These are phyloP conservation scores for Helicocarpus griseus DNA, from an alignment of 2,329 filamentous ascomycete genomes.

Conservation along the genomic window DNA sequence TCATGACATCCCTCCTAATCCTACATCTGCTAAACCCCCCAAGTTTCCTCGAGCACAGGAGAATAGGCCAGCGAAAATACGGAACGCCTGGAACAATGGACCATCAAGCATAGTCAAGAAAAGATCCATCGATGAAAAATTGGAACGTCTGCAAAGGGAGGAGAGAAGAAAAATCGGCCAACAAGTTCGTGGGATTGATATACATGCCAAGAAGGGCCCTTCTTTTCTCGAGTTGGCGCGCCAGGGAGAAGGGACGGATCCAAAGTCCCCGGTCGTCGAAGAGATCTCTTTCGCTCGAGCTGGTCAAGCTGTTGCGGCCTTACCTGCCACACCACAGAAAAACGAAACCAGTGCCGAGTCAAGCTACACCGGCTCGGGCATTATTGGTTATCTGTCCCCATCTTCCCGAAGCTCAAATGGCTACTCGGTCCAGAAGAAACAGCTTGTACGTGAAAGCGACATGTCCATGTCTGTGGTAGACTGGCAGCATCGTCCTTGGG, in stretches of 20 bases:
- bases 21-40: neutral
- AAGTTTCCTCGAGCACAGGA: neutral
- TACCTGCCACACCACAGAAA: neutral
- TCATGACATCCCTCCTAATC: neutral
- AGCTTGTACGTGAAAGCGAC: neutral
- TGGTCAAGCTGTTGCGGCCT: neutral
- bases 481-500: slow-evolving; percentile 21
- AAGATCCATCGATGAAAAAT: slow-evolving; percentile 8
- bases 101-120: neutral
- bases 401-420: neutral
- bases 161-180: slow-evolving; percentile 9
- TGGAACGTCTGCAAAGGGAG: slow-evolving; percentile 14
- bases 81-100: neutral
- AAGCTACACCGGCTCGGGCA: neutral
- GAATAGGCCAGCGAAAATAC: neutral
- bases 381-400: neutral
- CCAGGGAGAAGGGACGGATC: slow-evolving; percentile 21
- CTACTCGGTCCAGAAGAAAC: neutral
- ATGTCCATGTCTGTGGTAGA: slow-evolving; percentile 8
- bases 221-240: slow-evolving; percentile 5
- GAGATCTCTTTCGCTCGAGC: slow-evolving; percentile 8
- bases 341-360: too few relatives aligned
- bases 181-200: slow-evolving; percentile 1
- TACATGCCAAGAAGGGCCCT: neutral
- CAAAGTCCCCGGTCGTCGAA: slow-evolving; percentile 14